These are phyloP conservation scores for Tetrahymena borealis DNA, from an alignment of 73 alveolate genomes.

Conservation along the genomic window DNA sequence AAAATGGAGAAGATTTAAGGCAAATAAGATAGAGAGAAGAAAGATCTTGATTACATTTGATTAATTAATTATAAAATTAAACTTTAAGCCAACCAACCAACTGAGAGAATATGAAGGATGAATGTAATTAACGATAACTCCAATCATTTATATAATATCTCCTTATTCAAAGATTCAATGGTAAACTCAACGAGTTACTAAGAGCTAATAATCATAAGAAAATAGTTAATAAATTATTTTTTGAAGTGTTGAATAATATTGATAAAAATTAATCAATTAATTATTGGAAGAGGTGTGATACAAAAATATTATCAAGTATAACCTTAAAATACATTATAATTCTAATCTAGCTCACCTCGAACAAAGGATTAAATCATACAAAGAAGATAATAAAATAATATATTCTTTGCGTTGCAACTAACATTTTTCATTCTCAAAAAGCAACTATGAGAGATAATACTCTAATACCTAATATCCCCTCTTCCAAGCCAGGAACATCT, in stretches of 20 bases:
- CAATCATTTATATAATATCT: too few species aligned
- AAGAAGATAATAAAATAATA: too few species aligned
- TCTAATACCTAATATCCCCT: background rate
- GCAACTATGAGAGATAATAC: background rate
- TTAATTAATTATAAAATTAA: too few species aligned
- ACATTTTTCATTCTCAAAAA: background rate
- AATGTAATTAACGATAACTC: background rate
- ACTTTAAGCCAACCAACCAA: background rate
- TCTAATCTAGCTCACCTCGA: too few species aligned
- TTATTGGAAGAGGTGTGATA: background rate
- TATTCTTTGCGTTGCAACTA: too few species aligned
- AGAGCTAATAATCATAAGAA: background rate
- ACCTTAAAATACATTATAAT: too few species aligned
- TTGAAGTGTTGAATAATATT: background rate
- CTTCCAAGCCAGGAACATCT: background rate
- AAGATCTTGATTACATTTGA: background rate
- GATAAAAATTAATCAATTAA: background rate
- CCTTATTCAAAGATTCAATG: too few species aligned
- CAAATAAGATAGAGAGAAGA: too few species aligned
- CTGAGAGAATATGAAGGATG: too few species aligned
- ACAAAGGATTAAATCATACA: too few species aligned
- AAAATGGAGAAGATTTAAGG: too few species aligned
- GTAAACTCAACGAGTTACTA: background rate
- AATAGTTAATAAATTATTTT: background rate
- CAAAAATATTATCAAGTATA: too few species aligned